These are phyloP conservation scores for Nematocida major DNA, from an alignment of 371 early-diverging fungal species.

Conservation along the genomic window DNA sequence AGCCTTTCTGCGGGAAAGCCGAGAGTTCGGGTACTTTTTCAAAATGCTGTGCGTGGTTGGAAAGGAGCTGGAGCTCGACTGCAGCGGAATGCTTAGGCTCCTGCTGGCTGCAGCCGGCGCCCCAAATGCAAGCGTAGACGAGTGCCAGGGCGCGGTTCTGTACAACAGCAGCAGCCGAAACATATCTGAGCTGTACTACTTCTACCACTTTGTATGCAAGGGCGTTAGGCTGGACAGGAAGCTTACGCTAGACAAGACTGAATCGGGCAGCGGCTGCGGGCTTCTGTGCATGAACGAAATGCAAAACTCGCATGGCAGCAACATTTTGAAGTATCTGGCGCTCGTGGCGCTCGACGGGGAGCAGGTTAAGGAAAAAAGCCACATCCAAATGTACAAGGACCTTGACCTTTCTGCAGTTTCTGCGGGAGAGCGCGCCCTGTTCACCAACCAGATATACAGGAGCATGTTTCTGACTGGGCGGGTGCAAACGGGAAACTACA, in stretches of 20 bases:
- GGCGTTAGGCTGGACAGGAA: background rate
- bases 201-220: constrained; percentile 37
- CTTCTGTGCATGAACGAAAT: background rate
- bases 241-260: background rate
- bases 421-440: constrained; percentile 9
- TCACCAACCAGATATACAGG: constrained; percentile 43
- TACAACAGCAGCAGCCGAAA: constrained; percentile 23
- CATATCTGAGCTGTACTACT: constrained; percentile 32
- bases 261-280: background rate
- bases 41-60: constrained; percentile 12
- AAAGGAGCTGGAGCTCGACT: background rate
- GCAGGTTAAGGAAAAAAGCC: background rate
- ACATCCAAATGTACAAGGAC: background rate
- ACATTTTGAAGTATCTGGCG: constrained; percentile 20
- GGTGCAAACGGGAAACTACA: constrained; percentile 1
- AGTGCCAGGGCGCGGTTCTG: background rate
- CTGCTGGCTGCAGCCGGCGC: background rate
- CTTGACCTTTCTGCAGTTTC: background rate
- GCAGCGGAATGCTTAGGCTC: background rate
- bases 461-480: constrained; percentile 28
- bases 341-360: constrained; percentile 11
- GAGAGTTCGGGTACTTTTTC: constrained; percentile 43
- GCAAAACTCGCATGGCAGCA: constrained; percentile 13
- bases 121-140: background rate
- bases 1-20: background rate